Conservation (phyloP, 352 stramenopile species). For the Phytophthora idaei region DNA sequence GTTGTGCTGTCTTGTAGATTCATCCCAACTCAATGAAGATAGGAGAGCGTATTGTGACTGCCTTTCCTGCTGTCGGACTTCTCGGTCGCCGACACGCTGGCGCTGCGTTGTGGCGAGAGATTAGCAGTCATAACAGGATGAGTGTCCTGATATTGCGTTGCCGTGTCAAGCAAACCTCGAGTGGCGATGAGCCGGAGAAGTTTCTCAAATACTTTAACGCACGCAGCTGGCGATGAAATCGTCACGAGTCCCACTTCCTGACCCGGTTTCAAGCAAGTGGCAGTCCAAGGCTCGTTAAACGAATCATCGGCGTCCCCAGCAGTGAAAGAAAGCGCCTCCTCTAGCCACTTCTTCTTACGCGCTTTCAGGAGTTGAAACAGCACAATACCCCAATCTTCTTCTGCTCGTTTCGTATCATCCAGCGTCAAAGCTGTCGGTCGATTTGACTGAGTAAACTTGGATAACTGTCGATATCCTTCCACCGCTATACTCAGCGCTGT, state of each 20-base stretch:
- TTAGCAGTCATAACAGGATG: constrained; percentile 27
- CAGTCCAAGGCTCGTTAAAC: constrained; percentile 35
- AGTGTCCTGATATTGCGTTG: constrained; percentile 25
- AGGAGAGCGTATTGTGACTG: constrained; percentile 21
- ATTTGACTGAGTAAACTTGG: constrained; percentile 13
- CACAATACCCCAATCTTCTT: constrained; percentile 52
- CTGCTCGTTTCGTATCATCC: constrained; percentile 6
- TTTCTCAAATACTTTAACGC: constrained; percentile 57
- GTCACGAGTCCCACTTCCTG: constrained; percentile 36
- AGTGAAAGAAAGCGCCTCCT: constrained; percentile 28
- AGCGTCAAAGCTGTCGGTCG: background rate
- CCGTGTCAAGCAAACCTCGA: constrained; percentile 31
- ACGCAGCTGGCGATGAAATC: constrained; percentile 34
- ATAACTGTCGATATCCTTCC: constrained; percentile 56
- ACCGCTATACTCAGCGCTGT: constrained; percentile 42
- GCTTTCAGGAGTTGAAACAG: constrained; percentile 41
- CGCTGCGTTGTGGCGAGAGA: constrained; percentile 4
- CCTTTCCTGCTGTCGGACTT: constrained; percentile 21
- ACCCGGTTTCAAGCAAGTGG: constrained; percentile 25
- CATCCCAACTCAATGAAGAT: background rate
- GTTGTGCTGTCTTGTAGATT: no score
- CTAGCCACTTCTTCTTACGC: constrained; percentile 44
- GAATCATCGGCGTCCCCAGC: constrained; percentile 12
- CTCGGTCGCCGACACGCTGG: constrained; percentile 16
- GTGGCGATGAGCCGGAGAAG: constrained; percentile 58